A percentile compares a stretch with the other conserved stretches of the same genome.
phyloP scores from a whole-genome alignment of 768 basidiomycete species.

The Mycena crocata region DNA sequence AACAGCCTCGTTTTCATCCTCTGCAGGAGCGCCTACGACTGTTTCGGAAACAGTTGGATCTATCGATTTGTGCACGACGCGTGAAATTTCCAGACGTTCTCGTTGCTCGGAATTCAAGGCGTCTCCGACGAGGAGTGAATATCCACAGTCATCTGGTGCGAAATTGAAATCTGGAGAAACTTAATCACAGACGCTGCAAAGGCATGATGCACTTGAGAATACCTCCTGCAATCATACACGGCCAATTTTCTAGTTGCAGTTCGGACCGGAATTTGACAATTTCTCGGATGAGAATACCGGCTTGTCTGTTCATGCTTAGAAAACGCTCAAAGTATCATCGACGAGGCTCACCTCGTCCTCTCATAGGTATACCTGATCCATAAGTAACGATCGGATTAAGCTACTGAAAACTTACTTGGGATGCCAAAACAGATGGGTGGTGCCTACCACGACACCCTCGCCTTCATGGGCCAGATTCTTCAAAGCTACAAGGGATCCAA shows the following conservation, averaged over 20 bases:
- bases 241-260: slow-evolving; percentile 66
- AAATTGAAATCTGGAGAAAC: slow-evolving; percentile 86
- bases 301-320: slow-evolving; percentile 67
- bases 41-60: slow-evolving; percentile 64
- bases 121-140: slow-evolving; percentile 79
- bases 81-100: slow-evolving; percentile 65
- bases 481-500: slow-evolving; percentile 81
- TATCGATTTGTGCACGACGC: slow-evolving; percentile 76
- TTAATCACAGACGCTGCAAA: neutral
- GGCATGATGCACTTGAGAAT: slow-evolving; percentile 28
- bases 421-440: slow-evolving; percentile 97
- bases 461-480: slow-evolving; percentile 50
- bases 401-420: slow-evolving; percentile 67
- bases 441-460: slow-evolving; percentile 80
- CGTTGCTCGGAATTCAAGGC: slow-evolving; percentile 66
- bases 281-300: slow-evolving; percentile 77
- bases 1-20: slow-evolving; percentile 60
- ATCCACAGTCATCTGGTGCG: slow-evolving; percentile 82
- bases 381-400: slow-evolving; percentile 23
- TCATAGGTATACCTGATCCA: slow-evolving; percentile 80
- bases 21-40: slow-evolving; percentile 47
- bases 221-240: slow-evolving; percentile 90
- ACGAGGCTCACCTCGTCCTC: slow-evolving; percentile 67
- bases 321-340: neutral
- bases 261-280: slow-evolving; percentile 65